A percentile compares a stretch with the other conserved stretches of the same genome.
Evolutionary conservation across 2,329 filamentous ascomycete species (phyloP).

Genomic region (Diaporthe sp.): DNA sequence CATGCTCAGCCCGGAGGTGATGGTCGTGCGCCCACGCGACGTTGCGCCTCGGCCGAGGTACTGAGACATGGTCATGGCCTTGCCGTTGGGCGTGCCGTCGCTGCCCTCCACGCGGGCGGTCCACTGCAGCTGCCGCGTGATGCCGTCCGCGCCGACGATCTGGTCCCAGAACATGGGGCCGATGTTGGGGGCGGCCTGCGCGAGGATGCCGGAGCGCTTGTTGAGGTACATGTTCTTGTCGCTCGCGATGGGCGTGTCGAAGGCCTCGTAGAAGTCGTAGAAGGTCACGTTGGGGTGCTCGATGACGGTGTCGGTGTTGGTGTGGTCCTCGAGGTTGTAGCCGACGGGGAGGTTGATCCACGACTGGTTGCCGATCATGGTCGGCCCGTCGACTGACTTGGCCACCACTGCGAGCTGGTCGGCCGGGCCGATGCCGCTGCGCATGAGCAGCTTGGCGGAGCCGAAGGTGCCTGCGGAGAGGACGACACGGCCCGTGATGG

Average conservation of each 20-base stretch:
- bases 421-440: constrained; percentile 75
- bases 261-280: constrained; percentile 77
- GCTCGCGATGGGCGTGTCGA: constrained; percentile 57
- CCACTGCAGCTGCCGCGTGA: constrained; percentile 74
- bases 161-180: constrained; percentile 72
- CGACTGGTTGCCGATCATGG: constrained; percentile 61
- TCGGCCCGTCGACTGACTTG: constrained; percentile 61
- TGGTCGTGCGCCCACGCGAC: constrained; percentile 72
- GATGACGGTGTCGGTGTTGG: constrained; percentile 61
- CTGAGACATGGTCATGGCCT: constrained; percentile 66
- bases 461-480: constrained; percentile 77
- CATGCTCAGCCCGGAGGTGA: constrained; percentile 69
- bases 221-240: constrained; percentile 60
- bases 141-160: constrained; percentile 68
- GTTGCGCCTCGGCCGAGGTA: constrained; percentile 75
- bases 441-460: constrained; percentile 76
- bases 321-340: constrained; percentile 69
- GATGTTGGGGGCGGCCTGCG: constrained; percentile 75
- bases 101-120: constrained; percentile 64
- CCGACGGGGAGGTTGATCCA: constrained; percentile 72
- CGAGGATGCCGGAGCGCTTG: constrained; percentile 69
- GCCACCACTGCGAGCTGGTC: constrained; percentile 68
- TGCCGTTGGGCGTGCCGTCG: constrained; percentile 44
- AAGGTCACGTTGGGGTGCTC: constrained; percentile 60
- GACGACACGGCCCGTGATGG: constrained; percentile 73